Conservation (phyloP, 192 early-diverging fungal species). For the Phlyctochytrium arcticum region DNA sequence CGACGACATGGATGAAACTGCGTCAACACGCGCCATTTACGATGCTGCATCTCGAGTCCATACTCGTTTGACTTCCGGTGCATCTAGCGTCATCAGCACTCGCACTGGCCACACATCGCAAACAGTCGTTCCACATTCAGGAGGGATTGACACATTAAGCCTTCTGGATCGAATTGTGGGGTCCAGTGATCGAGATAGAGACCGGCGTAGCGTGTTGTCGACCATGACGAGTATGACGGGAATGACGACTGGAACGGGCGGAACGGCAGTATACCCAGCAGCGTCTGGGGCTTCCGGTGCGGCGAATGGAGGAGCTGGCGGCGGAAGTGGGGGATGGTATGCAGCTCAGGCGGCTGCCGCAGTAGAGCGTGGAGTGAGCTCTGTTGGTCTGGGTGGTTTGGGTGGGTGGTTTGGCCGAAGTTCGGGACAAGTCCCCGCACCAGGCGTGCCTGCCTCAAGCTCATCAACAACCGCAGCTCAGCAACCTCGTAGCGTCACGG, state of each 20-base stretch:
- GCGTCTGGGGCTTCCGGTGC: neutral
- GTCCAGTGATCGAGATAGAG: too few relatives aligned
- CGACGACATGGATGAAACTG: conserved; percentile 2
- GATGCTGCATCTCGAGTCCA: neutral
- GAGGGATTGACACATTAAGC: too few relatives aligned
- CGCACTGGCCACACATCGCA: neutral
- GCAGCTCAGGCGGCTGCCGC: too few relatives aligned
- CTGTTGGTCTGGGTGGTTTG: too few relatives aligned
- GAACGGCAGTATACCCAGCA: neutral
- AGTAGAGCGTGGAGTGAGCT: too few relatives aligned
- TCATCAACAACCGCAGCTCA: too few relatives aligned
- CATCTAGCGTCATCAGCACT: neutral
- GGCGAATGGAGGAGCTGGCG: neutral
- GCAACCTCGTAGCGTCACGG: too few relatives aligned
- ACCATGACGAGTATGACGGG: neutral
- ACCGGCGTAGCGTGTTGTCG: neutral
- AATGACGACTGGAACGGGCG: neutral
- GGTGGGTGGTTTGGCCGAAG: too few relatives aligned
- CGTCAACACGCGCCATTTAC: neutral
- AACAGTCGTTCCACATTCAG: neutral
- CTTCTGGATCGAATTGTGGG: too few relatives aligned
- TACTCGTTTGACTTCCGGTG: neutral
- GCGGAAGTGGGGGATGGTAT: conserved; percentile 4
- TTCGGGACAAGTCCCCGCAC: too few relatives aligned
- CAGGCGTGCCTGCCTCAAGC: too few relatives aligned